Evolutionary conservation across 1,284 basidiomycete species (phyloP), one percentile per base, ranked within the genome.

Genomic region (Trichosporon faecale): DNA sequence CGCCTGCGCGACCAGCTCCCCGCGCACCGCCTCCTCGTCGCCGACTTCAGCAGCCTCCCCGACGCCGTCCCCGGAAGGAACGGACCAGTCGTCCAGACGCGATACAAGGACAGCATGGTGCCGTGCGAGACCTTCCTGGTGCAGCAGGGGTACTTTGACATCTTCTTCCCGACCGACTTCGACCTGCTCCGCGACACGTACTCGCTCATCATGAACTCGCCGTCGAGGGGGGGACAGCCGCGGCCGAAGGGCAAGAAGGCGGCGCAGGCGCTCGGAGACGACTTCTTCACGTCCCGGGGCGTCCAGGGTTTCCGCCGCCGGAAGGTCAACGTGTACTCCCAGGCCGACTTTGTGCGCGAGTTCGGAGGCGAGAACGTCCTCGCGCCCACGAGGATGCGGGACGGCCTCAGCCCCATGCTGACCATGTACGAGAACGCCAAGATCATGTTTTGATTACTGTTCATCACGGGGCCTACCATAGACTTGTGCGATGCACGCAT

Each of bases 151-250:
- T 96, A 90, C 85, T 99, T 99, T 82, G 97, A 99, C 84, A 99
- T 99, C 74, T 95, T 99, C 86, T 99, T 99, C 86, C 97, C 97
- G 1, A 99, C 96, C 7, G 81, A 95, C 79, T 99, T 99, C 76
- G 88, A 89, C 66, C 87, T 88, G 23, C 86, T 99, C 29, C 86
- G 91, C 65, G 92, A 95, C 80, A 91, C 95, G 87, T 97, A 97
- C 83, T 91, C 93, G 78, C 86, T 90, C 75, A 87, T 91, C 73
- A 88, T 96, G 74, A 82, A 81, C 67, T 80, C 79, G 9, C 81
- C 81, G 1, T 70, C 79, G 57, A 52, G 69, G 12, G 55, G 69
- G 16, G 55, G 70, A 14, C 69, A 68, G 44, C n/a, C 25, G 1
- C 61, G 31, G 21, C 55, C 68, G 18, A 68, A 65, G 63, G 63